Percentiles rank a stretch among this genome's conserved stretches.
Evolutionary conservation across 2,329 filamentous ascomycete species (phyloP).

Genomic region (Stenocarpella maydis): DNA sequence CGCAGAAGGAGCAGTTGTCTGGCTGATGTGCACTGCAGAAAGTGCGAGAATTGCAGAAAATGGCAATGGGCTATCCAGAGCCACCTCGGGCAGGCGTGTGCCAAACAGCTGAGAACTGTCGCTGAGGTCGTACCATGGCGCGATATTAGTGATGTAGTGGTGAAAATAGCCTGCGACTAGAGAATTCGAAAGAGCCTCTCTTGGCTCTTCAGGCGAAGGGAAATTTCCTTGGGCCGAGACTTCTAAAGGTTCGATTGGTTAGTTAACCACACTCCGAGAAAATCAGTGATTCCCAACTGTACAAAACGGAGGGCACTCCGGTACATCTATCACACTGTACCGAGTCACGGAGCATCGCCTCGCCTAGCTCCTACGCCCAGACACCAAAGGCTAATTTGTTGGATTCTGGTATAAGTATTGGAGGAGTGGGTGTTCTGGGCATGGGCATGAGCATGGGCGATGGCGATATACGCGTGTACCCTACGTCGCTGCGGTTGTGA

Average conservation of each 20-base stretch:
- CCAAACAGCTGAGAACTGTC: neutral
- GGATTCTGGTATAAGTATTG: no score
- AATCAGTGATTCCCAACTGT: no score
- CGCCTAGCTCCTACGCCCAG: no score
- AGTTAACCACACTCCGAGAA: neutral
- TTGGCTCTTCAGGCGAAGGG: neutral
- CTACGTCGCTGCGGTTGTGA: no score
- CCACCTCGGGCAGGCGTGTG: neutral
- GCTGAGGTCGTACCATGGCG: conserved; percentile 1
- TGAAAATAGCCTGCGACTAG: neutral
- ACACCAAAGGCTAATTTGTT: no score
- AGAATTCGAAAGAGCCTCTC: neutral
- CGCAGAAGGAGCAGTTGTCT: conserved; percentile 42
- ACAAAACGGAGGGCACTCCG: no score
- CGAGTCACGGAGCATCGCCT: no score
- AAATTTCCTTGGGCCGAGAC: neutral
- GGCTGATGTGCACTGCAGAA: conserved; percentile 51
- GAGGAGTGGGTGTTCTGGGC: no score
- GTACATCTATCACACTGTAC: no score
- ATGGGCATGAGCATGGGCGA: no score
- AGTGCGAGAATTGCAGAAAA: conserved; percentile 55
- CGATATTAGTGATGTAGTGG: neutral
- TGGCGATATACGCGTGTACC: no score
- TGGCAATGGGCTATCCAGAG: conserved; percentile 49
- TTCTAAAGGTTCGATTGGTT: neutral